These are phyloP conservation scores for Hymenoscyphus scutula DNA, from an alignment of 2,329 filamentous ascomycete genomes.

Conservation along the genomic window DNA sequence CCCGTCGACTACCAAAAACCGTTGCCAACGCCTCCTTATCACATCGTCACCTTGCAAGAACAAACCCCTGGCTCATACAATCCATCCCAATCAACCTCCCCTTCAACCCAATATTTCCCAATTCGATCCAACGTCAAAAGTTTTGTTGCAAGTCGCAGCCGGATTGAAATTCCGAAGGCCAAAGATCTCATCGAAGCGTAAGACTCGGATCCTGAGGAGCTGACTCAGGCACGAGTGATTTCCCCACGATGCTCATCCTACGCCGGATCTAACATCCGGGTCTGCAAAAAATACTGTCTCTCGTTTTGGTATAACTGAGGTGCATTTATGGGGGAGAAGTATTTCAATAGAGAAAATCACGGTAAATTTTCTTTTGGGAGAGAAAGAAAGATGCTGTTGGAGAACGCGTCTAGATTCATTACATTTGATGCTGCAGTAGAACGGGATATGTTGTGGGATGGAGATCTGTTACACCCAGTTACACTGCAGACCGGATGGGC, in stretches of 20 bases:
- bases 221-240: neutral
- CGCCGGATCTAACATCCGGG: neutral
- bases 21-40: neutral
- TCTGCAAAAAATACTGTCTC: neutral
- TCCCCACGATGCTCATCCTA: neutral
- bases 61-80: neutral
- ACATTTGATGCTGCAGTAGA: neutral
- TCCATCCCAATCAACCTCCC: neutral
- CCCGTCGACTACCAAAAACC: neutral
- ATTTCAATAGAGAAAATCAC: neutral
- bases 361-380: neutral
- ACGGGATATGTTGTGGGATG: neutral
- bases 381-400: neutral
- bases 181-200: neutral
- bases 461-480: conserved; percentile 3
- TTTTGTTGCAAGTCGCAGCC: conserved; percentile 10
- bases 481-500: neutral
- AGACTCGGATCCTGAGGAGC: neutral
- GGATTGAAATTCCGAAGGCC: conserved; percentile 1
- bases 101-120: neutral
- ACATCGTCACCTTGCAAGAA: conserved; percentile 1
- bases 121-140: neutral
- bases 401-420: neutral
- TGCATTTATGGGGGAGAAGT: neutral
- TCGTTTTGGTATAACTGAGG: neutral